A percentile compares a stretch with the other conserved stretches of the same genome.
phyloP scores from a whole-genome alignment of 2,329 filamentous ascomycete species.

The Botrytis hyacinthi region DNA sequence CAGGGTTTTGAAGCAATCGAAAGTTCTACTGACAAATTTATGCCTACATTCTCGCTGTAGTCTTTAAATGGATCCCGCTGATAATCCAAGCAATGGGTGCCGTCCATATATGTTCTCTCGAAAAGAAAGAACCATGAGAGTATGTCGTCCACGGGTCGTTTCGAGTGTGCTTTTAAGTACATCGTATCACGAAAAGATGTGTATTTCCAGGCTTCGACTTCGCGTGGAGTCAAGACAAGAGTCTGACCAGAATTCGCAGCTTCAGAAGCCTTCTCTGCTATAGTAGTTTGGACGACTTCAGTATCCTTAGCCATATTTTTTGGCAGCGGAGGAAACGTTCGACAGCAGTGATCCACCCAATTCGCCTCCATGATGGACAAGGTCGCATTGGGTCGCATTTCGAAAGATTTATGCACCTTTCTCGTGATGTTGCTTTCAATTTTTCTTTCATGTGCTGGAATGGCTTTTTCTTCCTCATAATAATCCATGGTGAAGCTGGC shows the following conservation, averaged over 20 bases:
- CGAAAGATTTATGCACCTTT: neutral
- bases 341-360: neutral
- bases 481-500: neutral
- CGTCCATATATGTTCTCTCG: neutral
- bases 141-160: neutral
- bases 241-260: neutral
- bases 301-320: neutral
- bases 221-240: neutral
- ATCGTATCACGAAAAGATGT: neutral
- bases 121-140: neutral
- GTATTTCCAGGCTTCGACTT: neutral
- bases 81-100: neutral
- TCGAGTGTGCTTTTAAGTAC: neutral
- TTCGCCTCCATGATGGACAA: neutral
- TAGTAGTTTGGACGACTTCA: neutral
- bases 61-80: neutral
- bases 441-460: neutral
- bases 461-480: neutral
- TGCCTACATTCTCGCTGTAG: neutral
- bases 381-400: neutral
- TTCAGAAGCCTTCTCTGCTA: neutral
- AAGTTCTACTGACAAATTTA: neutral
- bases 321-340: neutral
- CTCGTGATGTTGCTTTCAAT: rapidly evolving
- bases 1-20: neutral